phyloP scores from a whole-genome alignment of 352 stramenopile genomes.

The Pythium utonaiense region DNA sequence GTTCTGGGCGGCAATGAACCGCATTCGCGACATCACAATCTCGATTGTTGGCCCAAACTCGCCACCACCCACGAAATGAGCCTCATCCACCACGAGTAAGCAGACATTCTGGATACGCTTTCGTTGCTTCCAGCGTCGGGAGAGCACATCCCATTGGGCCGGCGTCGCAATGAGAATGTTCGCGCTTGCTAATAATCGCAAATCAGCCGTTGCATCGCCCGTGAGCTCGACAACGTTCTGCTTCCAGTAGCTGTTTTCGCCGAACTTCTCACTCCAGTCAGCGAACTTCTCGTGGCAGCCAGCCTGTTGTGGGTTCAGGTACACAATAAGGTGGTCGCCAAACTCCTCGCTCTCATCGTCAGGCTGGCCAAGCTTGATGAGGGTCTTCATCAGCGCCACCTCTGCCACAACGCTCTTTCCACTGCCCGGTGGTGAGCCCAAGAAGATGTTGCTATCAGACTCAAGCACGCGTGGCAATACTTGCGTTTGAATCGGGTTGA shows the following conservation, averaged over 20 bases:
- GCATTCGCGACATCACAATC: constrained; percentile 96
- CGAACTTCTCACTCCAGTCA: constrained; percentile 87
- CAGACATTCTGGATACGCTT: constrained; percentile 94
- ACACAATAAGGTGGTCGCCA: constrained; percentile 87
- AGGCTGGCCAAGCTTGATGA: constrained; percentile 53
- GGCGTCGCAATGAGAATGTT: constrained; percentile 95
- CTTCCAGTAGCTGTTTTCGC: constrained; percentile 67
- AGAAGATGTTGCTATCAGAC: constrained; percentile 92
- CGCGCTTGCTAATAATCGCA: constrained; percentile 87
- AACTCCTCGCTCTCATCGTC: constrained; percentile 53
- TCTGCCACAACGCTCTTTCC: constrained; percentile 95
- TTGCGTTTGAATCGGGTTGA: constrained; percentile 99
- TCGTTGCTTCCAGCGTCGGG: constrained; percentile 94
- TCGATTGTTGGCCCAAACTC: constrained; percentile 93
- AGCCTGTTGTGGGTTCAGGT: constrained; percentile 90
- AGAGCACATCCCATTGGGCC: constrained; percentile 96
- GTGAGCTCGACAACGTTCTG: constrained; percentile 91
- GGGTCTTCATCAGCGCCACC: constrained; percentile 95
- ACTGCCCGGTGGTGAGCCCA: constrained; percentile 94
- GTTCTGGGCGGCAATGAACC: constrained; percentile 93
- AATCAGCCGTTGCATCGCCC: constrained; percentile 92
- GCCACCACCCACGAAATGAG: constrained; percentile 95
- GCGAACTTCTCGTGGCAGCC: constrained; percentile 61
- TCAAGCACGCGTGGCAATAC: constrained; percentile 95
- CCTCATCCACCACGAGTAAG: constrained; percentile 96